Conservation (phyloP, 2,329 filamentous ascomycete genomes). For the Aspergillus neoniger region DNA sequence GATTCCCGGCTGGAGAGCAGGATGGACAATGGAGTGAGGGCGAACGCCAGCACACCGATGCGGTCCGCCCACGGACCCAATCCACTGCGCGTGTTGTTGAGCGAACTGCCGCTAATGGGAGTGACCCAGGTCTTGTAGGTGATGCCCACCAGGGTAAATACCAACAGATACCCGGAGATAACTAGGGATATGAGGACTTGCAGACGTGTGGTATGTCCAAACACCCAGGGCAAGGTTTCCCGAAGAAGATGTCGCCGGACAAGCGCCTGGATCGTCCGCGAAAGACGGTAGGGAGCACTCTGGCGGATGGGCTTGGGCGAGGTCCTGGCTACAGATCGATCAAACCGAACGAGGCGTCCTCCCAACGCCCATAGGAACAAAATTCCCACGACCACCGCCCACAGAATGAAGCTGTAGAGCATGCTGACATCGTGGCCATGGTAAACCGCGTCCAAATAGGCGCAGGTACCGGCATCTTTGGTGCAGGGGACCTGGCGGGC, state of each 20-base stretch:
- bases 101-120: slow-evolving; percentile 60
- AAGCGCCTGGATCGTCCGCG: slow-evolving; percentile 44
- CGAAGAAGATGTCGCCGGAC: slow-evolving; percentile 60
- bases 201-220: slow-evolving; percentile 68
- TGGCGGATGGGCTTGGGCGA: slow-evolving; percentile 28
- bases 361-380: slow-evolving; percentile 48
- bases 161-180: slow-evolving; percentile 62
- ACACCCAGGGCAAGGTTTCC: slow-evolving; percentile 59
- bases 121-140: slow-evolving; percentile 70
- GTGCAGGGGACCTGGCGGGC: slow-evolving; percentile 58
- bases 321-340: slow-evolving; percentile 7
- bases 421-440: slow-evolving; percentile 56
- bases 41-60: slow-evolving; percentile 70
- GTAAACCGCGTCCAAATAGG: slow-evolving; percentile 60
- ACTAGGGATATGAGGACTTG: slow-evolving; percentile 64
- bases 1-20: slow-evolving; percentile 70
- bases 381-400: slow-evolving; percentile 55
- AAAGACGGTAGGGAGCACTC: slow-evolving; percentile 31
- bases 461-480: slow-evolving; percentile 60
- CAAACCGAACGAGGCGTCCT: slow-evolving; percentile 16
- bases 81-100: slow-evolving; percentile 65
- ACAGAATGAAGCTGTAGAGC: slow-evolving; percentile 59
- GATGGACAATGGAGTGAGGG: slow-evolving; percentile 70
- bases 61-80: slow-evolving; percentile 70
- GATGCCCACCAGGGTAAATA: slow-evolving; percentile 71